Evolutionary conservation across 371 early-diverging fungal genomes (phyloP).

Genomic region (Saksenaea oblongispora): DNA sequence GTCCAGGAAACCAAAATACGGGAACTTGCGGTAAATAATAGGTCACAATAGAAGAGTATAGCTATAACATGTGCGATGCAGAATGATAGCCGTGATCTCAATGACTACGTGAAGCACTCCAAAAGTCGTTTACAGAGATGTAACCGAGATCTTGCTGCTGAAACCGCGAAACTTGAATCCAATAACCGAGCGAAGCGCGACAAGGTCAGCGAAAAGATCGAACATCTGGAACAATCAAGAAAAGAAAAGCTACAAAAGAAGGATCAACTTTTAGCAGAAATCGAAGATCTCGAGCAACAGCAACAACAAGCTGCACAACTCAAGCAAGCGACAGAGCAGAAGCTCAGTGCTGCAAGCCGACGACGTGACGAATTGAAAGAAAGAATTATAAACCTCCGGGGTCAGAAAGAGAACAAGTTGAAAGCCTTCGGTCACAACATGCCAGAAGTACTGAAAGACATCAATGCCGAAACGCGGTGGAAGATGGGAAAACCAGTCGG

Average conservation of each 20-base stretch:
- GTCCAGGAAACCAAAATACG: background rate
- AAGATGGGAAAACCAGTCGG: slow-evolving; percentile 73
- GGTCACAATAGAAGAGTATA: background rate
- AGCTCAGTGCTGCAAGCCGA: background rate
- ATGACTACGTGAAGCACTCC: background rate
- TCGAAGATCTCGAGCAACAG: slow-evolving; percentile 63
- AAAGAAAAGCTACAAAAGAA: slow-evolving; percentile 70
- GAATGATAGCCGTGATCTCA: background rate
- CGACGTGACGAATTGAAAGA: background rate
- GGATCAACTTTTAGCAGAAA: slow-evolving; percentile 79
- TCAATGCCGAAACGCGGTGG: slow-evolving; percentile 60
- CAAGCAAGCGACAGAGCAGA: background rate
- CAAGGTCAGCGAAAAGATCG: slow-evolving; percentile 44
- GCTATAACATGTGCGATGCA: slow-evolving; percentile 22
- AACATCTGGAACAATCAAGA: slow-evolving; percentile 55
- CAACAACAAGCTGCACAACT: background rate
- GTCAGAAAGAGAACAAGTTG: slow-evolving; percentile 65
- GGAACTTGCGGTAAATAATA: background rate
- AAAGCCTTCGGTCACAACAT: slow-evolving; percentile 73
- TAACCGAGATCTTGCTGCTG: slow-evolving; percentile 55
- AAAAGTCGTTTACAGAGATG: background rate
- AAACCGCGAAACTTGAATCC: slow-evolving; percentile 46
- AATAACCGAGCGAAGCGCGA: slow-evolving; percentile 58
- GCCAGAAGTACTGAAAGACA: slow-evolving; percentile 66
- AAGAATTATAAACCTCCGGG: slow-evolving; percentile 29